A percentile compares a stretch with the other conserved stretches of the same genome.
Conservation (phyloP, 2,329 filamentous ascomycete species). For the Lasiodiplodia gonubiensis region DNA sequence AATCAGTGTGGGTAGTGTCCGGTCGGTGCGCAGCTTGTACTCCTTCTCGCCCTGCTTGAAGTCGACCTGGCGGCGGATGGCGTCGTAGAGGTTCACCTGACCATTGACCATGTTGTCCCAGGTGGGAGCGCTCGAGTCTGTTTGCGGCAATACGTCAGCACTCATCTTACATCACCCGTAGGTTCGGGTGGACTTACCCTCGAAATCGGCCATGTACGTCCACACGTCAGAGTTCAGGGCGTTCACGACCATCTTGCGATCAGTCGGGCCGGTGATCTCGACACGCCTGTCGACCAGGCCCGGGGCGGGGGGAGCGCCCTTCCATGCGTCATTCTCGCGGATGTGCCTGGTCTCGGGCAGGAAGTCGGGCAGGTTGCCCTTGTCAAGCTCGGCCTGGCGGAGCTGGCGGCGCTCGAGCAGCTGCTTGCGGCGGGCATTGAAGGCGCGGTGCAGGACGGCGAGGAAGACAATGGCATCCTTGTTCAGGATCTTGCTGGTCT, state of each 20-base stretch:
- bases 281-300: slow-evolving; percentile 91
- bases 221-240: slow-evolving; percentile 94
- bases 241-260: slow-evolving; percentile 99
- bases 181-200: slow-evolving; percentile 66
- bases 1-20: slow-evolving; percentile 85
- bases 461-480: slow-evolving; percentile 91
- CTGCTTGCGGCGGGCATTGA: slow-evolving; percentile 86
- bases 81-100: slow-evolving; percentile 96
- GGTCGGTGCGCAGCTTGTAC: slow-evolving; percentile 95
- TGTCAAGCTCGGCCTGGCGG: slow-evolving; percentile 92
- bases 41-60: slow-evolving; percentile 96
- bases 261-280: slow-evolving; percentile 96
- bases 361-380: slow-evolving; percentile 88
- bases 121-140: slow-evolving; percentile 92
- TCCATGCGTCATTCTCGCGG: slow-evolving; percentile 93
- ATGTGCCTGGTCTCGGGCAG: slow-evolving; percentile 94
- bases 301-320: slow-evolving; percentile 86
- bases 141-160: slow-evolving; percentile 23
- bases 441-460: slow-evolving; percentile 90
- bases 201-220: slow-evolving; percentile 99
- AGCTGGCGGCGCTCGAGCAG: slow-evolving; percentile 84
- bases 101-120: slow-evolving; percentile 99
- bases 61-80: slow-evolving; percentile 89
- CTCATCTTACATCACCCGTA: neutral
- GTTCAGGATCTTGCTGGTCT: slow-evolving; percentile 88